Evolutionary conservation across 371 early-diverging fungal species (phyloP).

Genomic region (Actinomortierella wolfii): DNA sequence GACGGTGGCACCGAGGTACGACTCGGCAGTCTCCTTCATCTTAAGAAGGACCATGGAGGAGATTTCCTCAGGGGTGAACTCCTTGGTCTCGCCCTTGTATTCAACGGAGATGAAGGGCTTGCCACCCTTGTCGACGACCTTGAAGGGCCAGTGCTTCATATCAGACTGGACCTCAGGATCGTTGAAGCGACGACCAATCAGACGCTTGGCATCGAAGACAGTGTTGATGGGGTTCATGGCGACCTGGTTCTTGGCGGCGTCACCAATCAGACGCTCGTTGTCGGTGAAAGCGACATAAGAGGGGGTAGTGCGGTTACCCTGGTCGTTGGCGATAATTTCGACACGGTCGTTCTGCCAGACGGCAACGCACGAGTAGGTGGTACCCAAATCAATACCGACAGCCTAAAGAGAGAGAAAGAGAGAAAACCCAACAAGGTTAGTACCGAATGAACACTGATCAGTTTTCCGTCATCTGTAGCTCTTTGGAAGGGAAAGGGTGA

Average conservation of each 20-base stretch:
- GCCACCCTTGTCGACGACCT: slow-evolving; percentile 79
- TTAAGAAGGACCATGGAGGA: slow-evolving; percentile 95
- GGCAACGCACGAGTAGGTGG: slow-evolving; percentile 99
- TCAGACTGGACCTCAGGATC: slow-evolving; percentile 92
- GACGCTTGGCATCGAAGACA: slow-evolving; percentile 97
- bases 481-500: too few relatives aligned
- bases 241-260: slow-evolving; percentile 94
- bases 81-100: slow-evolving; percentile 87
- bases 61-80: slow-evolving; percentile 96
- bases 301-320: slow-evolving; percentile 97
- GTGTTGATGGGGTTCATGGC: slow-evolving; percentile 90
- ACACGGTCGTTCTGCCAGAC: slow-evolving; percentile 97
- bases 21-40: slow-evolving; percentile 98
- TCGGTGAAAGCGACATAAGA: slow-evolving; percentile 96
- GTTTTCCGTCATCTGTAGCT: too few relatives aligned
- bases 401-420: slow-evolving; percentile 16
- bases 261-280: slow-evolving; percentile 91
- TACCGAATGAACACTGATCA: too few relatives aligned
- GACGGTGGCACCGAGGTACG: slow-evolving; percentile 91
- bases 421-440: too few relatives aligned
- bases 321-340: slow-evolving; percentile 97
- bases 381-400: slow-evolving; percentile 98
- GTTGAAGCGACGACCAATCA: slow-evolving; percentile 93
- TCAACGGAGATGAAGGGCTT: slow-evolving; percentile 88
- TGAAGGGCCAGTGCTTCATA: slow-evolving; percentile 94